Percentiles rank a stretch among this genome's conserved stretches.
phyloP scores from a whole-genome alignment of 495 filamentous ascomycete species.

The Hypoxylon rickii region DNA sequence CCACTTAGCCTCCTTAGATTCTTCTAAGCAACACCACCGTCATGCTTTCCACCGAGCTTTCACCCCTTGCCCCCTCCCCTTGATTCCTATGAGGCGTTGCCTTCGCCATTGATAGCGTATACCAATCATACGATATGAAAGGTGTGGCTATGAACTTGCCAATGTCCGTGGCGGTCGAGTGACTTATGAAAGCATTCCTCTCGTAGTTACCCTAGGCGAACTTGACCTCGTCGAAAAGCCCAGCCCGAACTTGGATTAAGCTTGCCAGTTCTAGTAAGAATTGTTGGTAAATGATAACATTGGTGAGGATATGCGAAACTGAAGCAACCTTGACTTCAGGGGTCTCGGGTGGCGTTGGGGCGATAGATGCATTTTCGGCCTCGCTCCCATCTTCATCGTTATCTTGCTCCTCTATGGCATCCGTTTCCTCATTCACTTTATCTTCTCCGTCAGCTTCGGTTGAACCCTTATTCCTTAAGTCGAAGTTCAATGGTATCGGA shows the following conservation, averaged over 20 bases:
- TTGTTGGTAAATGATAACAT: constrained; percentile 74
- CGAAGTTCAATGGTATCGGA: constrained; percentile 46
- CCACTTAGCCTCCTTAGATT: too few species aligned
- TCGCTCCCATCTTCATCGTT: constrained; percentile 49
- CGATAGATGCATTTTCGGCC: constrained; percentile 35
- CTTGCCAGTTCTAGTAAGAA: constrained; percentile 90
- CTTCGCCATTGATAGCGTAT: too few species aligned
- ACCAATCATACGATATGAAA: constrained; percentile 2
- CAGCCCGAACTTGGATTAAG: constrained; percentile 81
- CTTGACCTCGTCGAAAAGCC: constrained; percentile 83
- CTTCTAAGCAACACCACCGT: not conserved
- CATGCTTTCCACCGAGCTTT: not conserved
- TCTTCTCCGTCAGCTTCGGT: constrained; percentile 29
- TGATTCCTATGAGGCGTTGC: not conserved
- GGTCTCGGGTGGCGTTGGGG: constrained; percentile 28
- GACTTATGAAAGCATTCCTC: too few species aligned
- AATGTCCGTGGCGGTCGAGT: too few species aligned
- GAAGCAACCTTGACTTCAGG: constrained; percentile 59
- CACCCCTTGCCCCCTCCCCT: not conserved
- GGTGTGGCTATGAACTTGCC: too few species aligned
- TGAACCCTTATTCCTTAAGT: constrained; percentile 31
- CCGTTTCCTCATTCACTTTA: constrained; percentile 26
- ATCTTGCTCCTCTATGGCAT: constrained; percentile 39
- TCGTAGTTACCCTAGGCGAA: constrained; percentile 52
- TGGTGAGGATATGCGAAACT: constrained; percentile 86